Evolutionary conservation across 2,329 filamentous ascomycete genomes (phyloP).

Genomic region (Aspergillus awamori): DNA sequence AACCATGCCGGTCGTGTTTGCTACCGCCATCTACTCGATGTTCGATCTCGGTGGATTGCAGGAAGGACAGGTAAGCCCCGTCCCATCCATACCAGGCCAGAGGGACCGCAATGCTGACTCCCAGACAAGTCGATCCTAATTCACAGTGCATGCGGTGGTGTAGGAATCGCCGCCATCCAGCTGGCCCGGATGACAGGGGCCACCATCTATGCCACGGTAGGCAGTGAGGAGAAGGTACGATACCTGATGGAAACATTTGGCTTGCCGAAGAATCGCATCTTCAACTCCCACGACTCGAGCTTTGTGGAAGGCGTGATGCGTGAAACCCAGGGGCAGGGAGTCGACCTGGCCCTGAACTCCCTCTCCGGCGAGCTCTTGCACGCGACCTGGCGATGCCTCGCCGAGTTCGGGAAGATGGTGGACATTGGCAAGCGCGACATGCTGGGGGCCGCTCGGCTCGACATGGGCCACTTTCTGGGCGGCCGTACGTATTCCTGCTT

Average conservation of each 20-base stretch:
- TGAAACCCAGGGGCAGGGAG: slow-evolving; percentile 23
- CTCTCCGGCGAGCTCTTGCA: slow-evolving; percentile 12
- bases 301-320: slow-evolving; percentile 22
- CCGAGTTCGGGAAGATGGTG: slow-evolving; percentile 24
- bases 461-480: slow-evolving; percentile 18
- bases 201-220: slow-evolving; percentile 22
- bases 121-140: slow-evolving; percentile 13
- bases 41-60: slow-evolving; percentile 10
- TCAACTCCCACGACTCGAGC: slow-evolving; percentile 21
- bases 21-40: slow-evolving; percentile 14
- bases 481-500: slow-evolving; percentile 14
- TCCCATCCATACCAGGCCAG: too few relatives aligned
- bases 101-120: too few relatives aligned
- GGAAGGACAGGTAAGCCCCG: slow-evolving; percentile 9
- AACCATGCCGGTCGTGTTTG: slow-evolving; percentile 8
- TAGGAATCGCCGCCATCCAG: slow-evolving; percentile 16
- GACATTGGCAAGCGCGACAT: slow-evolving; percentile 26
- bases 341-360: slow-evolving; percentile 24
- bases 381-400: slow-evolving; percentile 21
- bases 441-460: slow-evolving; percentile 11
- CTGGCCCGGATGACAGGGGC: slow-evolving; percentile 10
- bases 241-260: slow-evolving; percentile 15
- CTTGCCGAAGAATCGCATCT: slow-evolving; percentile 25
- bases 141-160: slow-evolving; percentile 10
- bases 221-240: slow-evolving; percentile 20